Percentiles rank a stretch among this genome's conserved stretches.
Conservation (phyloP, 148 eudicot genomes). For the Rhododendron williamsianum region DNA sequence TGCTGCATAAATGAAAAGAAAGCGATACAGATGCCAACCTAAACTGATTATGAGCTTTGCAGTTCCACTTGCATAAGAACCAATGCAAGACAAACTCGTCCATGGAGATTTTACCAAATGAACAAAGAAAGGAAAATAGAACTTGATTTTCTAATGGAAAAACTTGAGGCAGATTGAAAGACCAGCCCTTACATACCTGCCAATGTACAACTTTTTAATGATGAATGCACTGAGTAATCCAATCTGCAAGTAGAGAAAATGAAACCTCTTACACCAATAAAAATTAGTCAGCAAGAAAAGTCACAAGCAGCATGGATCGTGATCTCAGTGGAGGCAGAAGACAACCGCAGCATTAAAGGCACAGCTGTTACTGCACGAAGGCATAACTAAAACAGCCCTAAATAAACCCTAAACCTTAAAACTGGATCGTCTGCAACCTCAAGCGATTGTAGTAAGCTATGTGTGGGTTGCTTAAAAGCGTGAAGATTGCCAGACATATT, state of each 20-base stretch:
- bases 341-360: background rate
- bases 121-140: background rate
- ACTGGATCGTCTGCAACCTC: background rate
- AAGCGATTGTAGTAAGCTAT: background rate
- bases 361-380: background rate
- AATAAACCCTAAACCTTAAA: background rate
- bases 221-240: conserved; percentile 51
- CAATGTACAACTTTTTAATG: conserved; percentile 42
- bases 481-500: background rate
- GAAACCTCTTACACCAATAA: background rate
- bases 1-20: background rate
- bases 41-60: background rate
- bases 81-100: background rate
- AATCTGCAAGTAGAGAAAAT: conserved; percentile 29
- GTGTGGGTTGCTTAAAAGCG: background rate
- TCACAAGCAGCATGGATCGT: background rate
- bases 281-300: background rate
- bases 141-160: background rate
- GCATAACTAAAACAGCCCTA: background rate
- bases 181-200: conserved; percentile 28
- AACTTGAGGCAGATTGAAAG: background rate
- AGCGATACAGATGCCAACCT: background rate
- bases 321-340: background rate
- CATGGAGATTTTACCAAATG: background rate
- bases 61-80: background rate